A percentile compares a stretch with the other conserved stretches of the same genome.
phyloP scores from a whole-genome alignment of 495 filamentous ascomycete genomes.

The Penicillium atrosanguineum region DNA sequence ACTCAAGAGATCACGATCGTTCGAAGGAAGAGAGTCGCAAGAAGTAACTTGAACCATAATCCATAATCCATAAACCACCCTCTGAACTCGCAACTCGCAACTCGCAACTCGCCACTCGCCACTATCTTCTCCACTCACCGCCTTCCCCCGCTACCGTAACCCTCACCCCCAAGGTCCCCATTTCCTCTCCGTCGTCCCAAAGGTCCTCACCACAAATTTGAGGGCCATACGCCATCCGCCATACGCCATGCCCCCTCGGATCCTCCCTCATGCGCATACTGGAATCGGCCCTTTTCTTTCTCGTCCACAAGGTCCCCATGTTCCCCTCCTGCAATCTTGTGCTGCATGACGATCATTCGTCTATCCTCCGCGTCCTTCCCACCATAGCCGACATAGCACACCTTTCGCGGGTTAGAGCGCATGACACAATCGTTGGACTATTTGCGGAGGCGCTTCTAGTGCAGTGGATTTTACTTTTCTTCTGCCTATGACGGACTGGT shows the following conservation, averaged over 20 bases:
- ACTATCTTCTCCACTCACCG: too few relatives aligned
- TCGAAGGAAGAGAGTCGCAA: too few relatives aligned
- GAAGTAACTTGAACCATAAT: too few relatives aligned
- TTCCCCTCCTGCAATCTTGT: constrained; percentile 2
- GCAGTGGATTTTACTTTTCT: background rate
- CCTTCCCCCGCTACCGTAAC: constrained; percentile 13
- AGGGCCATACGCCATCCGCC: background rate
- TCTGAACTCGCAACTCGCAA: too few relatives aligned
- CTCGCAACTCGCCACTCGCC: too few relatives aligned
- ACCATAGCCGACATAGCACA: constrained; percentile 7
- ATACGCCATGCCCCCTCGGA: background rate
- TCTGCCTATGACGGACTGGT: background rate
- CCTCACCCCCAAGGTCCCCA: constrained; percentile 39
- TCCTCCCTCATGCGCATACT: background rate
- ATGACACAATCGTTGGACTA: constrained; percentile 21
- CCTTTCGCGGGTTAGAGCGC: constrained; percentile 2
- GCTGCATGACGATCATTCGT: constrained; percentile 20
- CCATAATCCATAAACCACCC: too few relatives aligned
- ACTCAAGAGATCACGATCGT: too few relatives aligned
- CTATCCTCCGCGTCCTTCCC: constrained; percentile 21
- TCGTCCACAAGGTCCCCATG: constrained; percentile 25
- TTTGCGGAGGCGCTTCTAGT: constrained; percentile 2
- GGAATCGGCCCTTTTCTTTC: background rate
- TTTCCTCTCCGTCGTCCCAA: constrained; percentile 19
- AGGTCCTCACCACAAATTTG: constrained; percentile 28